Evolutionary conservation across 345 rosid genomes (phyloP).

Genomic region (Syzygium jambos): DNA sequence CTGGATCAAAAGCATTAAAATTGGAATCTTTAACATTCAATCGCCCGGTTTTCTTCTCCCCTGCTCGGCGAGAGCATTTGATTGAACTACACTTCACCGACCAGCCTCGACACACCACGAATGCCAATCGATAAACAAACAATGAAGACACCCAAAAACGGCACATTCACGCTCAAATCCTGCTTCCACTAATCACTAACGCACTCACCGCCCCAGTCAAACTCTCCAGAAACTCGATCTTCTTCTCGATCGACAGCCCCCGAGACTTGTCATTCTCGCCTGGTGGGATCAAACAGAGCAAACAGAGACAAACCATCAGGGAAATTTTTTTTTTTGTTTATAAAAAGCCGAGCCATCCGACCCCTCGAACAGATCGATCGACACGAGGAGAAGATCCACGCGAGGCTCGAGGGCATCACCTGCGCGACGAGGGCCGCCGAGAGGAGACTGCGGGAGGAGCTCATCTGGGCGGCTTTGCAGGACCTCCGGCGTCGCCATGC

Average conservation of each 20-base stretch:
- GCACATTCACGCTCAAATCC: background rate
- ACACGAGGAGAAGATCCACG: background rate
- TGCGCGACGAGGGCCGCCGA: conserved; percentile 22
- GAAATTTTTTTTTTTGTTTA: too few relatives aligned
- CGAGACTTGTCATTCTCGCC: conserved; percentile 50
- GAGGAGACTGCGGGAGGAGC: conserved; percentile 38
- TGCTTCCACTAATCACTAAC: background rate
- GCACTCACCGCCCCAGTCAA: conserved; percentile 32
- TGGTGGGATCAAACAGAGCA: conserved; percentile 2
- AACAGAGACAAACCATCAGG: background rate
- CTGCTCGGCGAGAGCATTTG: background rate
- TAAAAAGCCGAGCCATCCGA: background rate
- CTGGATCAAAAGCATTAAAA: background rate
- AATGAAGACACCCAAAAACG: background rate
- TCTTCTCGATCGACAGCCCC: conserved; percentile 75
- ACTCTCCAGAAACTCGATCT: conserved; percentile 86
- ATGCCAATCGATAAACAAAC: background rate
- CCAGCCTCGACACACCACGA: background rate
- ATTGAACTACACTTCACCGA: background rate
- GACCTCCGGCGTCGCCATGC: conserved; percentile 67
- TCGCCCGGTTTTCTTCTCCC: background rate
- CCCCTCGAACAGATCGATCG: background rate
- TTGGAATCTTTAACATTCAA: background rate
- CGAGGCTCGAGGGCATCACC: conserved; percentile 16
- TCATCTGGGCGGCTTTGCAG: conserved; percentile 48